Evolutionary conservation across 495 filamentous ascomycete species (phyloP).

Genomic region (Jackrogersella multiformis): DNA sequence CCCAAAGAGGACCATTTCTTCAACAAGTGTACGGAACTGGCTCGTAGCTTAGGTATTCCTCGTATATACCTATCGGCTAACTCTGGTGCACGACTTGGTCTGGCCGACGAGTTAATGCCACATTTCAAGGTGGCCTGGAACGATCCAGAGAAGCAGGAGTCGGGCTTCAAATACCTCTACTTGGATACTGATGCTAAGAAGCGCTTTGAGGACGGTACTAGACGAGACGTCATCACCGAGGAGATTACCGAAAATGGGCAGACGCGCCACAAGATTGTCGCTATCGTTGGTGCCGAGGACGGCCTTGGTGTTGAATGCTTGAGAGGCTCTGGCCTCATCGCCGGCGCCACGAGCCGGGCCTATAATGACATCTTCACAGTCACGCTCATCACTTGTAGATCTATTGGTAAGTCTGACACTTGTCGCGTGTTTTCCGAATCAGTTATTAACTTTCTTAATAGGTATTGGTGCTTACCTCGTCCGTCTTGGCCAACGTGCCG

Average conservation of each 20-base stretch:
- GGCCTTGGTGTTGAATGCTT: conserved; percentile 98
- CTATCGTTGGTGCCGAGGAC: conserved; percentile 92
- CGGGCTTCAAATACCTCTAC: conserved; percentile 99
- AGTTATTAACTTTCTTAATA: conserved; percentile 43
- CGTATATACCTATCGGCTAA: conserved; percentile 98
- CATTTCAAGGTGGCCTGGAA: conserved; percentile 98
- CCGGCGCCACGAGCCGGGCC: conserved; percentile 93
- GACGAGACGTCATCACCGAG: conserved; percentile 88
- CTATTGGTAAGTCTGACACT: conserved; percentile 70
- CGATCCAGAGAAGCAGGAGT: conserved; percentile 80
- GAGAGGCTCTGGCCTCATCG: conserved; percentile 96
- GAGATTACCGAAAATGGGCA: conserved; percentile 85
- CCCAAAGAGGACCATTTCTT: conserved; percentile 98
- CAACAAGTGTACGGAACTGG: conserved; percentile 97
- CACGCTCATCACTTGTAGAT: conserved; percentile 96
- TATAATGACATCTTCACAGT: conserved; percentile 99
- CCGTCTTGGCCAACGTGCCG: conserved; percentile 94
- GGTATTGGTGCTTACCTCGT: conserved; percentile 99
- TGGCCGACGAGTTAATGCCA: conserved; percentile 96
- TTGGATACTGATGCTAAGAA: conserved; percentile 86
- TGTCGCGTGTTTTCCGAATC: background rate
- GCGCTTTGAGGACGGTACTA: conserved; percentile 84
- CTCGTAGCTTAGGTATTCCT: conserved; percentile 90
- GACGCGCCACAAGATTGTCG: conserved; percentile 91
- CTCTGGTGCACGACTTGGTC: conserved; percentile 97